A percentile compares a stretch with the other conserved stretches of the same genome.
Evolutionary conservation across 202 grass and related monocot genomes (phyloP).

Genomic region (Digitaria exilis): DNA sequence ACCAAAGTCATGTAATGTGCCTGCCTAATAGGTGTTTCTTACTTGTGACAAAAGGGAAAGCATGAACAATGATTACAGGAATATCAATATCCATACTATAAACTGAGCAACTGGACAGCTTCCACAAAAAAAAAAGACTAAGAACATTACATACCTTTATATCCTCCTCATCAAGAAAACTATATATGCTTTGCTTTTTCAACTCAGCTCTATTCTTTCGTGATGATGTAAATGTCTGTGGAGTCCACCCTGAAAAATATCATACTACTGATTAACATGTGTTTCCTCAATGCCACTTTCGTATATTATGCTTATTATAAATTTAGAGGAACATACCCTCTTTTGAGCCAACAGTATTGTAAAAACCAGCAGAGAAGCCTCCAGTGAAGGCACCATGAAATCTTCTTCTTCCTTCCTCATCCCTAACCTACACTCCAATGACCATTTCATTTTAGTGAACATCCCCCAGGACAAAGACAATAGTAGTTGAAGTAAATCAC

Average conservation of each 20-base stretch:
- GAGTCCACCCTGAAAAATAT: slow-evolving; percentile 74
- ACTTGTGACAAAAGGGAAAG: neutral
- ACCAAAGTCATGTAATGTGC: slow-evolving; percentile 5
- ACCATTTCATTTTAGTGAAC: neutral
- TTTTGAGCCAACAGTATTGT: slow-evolving; percentile 94
- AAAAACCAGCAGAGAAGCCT: slow-evolving; percentile 92
- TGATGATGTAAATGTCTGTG: slow-evolving; percentile 89
- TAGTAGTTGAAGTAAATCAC: slow-evolving; percentile 23
- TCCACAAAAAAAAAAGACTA: neutral
- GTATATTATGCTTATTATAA: slow-evolving; percentile 12
- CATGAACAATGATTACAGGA: slow-evolving; percentile 5
- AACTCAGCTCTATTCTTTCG: slow-evolving; percentile 85
- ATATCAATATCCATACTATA: slow-evolving; percentile 9
- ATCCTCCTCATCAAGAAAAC: slow-evolving; percentile 94
- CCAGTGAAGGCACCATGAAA: slow-evolving; percentile 98
- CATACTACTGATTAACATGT: slow-evolving; percentile 3
- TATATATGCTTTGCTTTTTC: slow-evolving; percentile 87
- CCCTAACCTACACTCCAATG: slow-evolving; percentile 63
- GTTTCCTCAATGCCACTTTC: neutral
- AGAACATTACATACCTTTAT: slow-evolving; percentile 65
- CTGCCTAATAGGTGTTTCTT: neutral
- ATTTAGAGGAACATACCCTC: too few species aligned
- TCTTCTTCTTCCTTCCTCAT: slow-evolving; percentile 94
- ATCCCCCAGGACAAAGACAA: neutral
- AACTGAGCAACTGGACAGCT: neutral